A percentile compares a stretch with the other conserved stretches of the same genome.
Evolutionary conservation across 441 rosid genomes (phyloP).

Genomic region (Populus trichocarpa): DNA sequence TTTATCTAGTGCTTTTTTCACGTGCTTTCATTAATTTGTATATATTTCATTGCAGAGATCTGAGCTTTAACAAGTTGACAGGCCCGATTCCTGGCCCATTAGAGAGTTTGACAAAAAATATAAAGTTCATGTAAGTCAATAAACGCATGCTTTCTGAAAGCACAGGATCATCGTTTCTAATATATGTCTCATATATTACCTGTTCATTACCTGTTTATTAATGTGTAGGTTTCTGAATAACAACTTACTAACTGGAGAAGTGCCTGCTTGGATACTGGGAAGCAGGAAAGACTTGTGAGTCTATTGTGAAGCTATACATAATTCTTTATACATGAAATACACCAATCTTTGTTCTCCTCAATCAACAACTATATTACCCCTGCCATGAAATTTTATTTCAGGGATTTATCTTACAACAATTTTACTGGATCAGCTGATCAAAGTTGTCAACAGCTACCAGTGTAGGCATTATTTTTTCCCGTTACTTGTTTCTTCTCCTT

Average conservation of each 20-base stretch:
- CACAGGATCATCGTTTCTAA: not conserved
- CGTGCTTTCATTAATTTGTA: not conserved
- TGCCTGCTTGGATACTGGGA: not conserved
- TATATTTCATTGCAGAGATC: not conserved
- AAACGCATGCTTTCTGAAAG: not conserved
- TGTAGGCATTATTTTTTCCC: slow-evolving; percentile 41
- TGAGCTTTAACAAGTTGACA: not conserved
- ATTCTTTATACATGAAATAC: not conserved
- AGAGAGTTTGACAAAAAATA: not conserved
- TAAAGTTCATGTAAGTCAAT: not conserved
- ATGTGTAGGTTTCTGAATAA: not conserved
- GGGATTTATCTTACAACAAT: slow-evolving; percentile 89
- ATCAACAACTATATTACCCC: not conserved
- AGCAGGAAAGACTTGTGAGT: not conserved
- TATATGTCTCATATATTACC: not conserved
- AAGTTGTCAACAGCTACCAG: slow-evolving; percentile 38
- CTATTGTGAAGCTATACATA: not conserved
- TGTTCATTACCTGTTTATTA: not conserved
- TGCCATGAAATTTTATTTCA: slow-evolving; percentile 25
- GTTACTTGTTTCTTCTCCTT: not conserved
- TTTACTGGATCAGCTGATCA: slow-evolving; percentile 40
- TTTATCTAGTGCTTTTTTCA: not conserved
- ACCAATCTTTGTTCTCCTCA: not conserved
- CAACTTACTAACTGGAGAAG: not conserved
- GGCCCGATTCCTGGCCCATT: not conserved